A percentile compares a stretch with the other conserved stretches of the same genome.
Evolutionary conservation across 768 basidiomycete genomes (phyloP).

Genomic region (Trametes maxima): DNA sequence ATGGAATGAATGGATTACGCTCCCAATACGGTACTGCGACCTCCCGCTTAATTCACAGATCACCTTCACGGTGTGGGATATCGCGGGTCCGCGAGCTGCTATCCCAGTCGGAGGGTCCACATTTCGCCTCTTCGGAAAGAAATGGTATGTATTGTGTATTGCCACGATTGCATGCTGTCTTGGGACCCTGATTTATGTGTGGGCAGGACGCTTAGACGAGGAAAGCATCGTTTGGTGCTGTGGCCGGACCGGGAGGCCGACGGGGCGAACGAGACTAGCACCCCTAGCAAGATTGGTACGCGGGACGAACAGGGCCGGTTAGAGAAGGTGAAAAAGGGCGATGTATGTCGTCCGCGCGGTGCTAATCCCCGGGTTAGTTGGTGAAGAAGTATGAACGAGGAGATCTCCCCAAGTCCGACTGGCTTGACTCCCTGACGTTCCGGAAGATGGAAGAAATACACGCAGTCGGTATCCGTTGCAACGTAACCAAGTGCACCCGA

Average conservation of each 20-base stretch:
- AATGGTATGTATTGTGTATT: slow-evolving; percentile 59
- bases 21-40: slow-evolving; percentile 93
- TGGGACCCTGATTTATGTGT: not conserved
- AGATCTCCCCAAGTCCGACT: slow-evolving; percentile 91
- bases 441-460: slow-evolving; percentile 95
- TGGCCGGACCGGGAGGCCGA: slow-evolving; percentile 89
- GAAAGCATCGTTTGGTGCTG: slow-evolving; percentile 85
- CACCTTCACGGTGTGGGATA: slow-evolving; percentile 96
- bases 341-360: not conserved
- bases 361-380: slow-evolving; percentile 43
- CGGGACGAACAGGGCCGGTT: slow-evolving; percentile 95
- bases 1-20: slow-evolving; percentile 95
- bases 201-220: slow-evolving; percentile 80
- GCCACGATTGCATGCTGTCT: no score
- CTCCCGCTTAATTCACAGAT: slow-evolving; percentile 88
- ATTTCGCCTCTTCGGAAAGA: slow-evolving; percentile 89
- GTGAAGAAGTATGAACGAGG: slow-evolving; percentile 97
- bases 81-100: slow-evolving; percentile 77
- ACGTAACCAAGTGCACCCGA: not conserved
- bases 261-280: slow-evolving; percentile 75
- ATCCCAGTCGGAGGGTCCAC: slow-evolving; percentile 91
- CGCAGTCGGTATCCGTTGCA: slow-evolving; percentile 53
- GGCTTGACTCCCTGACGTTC: slow-evolving; percentile 93
- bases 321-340: slow-evolving; percentile 66
- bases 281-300: slow-evolving; percentile 81